phyloP scores from a whole-genome alignment of 1,139 yeast species.

The Candida buenavistaensis region DNA sequence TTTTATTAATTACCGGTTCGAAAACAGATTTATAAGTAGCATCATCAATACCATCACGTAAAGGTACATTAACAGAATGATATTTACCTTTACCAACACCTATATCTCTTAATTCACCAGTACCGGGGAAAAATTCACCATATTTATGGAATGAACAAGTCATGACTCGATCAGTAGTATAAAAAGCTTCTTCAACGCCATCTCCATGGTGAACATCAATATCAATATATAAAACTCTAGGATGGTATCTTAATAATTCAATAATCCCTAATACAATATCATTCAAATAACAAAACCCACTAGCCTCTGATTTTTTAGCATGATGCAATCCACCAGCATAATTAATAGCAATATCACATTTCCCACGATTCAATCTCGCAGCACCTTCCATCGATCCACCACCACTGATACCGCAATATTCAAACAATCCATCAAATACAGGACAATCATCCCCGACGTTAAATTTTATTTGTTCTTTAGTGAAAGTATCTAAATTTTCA shows the following conservation, averaged over 20 bases:
- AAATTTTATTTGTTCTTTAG: constrained; percentile 90
- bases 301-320: constrained; percentile 91
- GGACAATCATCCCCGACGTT: constrained; percentile 99
- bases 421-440: constrained; percentile 91
- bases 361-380: constrained; percentile 77
- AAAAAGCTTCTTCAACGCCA: constrained; percentile 97
- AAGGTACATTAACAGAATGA: constrained; percentile 85
- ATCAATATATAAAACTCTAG: constrained; percentile 90
- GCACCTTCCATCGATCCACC: constrained; percentile 96
- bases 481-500: constrained; percentile 86
- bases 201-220: constrained; percentile 98
- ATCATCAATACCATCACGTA: constrained; percentile 95
- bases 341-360: constrained; percentile 92
- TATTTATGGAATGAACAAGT: constrained; percentile 96
- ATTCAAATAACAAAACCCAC: constrained; percentile 93
- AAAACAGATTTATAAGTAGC: constrained; percentile 85
- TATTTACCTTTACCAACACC: constrained; percentile 90
- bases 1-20: constrained; percentile 80
- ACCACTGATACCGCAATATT: constrained; percentile 84
- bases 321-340: constrained; percentile 98
- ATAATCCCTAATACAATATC: constrained; percentile 90
- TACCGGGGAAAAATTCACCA: constrained; percentile 96
- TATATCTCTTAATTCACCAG: constrained; percentile 83
- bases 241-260: constrained; percentile 80
- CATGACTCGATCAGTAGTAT: constrained; percentile 93